Base-by-base conservation (phyloP, 2,329 filamentous ascomycete species). In the Trichoderma sp. region DNA sequence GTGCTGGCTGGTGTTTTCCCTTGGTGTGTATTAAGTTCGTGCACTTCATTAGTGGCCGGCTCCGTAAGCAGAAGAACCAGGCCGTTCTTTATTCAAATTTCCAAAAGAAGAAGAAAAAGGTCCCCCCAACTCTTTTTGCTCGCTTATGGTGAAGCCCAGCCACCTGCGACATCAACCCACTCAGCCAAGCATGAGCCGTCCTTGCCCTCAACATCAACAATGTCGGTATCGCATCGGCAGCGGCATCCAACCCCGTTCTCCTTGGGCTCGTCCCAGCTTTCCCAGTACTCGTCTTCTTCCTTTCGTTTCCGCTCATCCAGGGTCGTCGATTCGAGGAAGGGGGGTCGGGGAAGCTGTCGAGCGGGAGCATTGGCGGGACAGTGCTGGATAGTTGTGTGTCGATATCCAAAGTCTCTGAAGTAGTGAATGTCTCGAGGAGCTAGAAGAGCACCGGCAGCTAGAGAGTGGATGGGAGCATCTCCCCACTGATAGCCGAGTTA, bases 361-460 rank as follows among this genome's bases (percentile, higher is more conserved):
- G 90, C 89, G 0, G 94, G 95, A 3, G 95, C 95, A 76, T 99
- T 99, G 65, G 94, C 93, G 1, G 95, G 95, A 76, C 95, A 99
- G 80, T 99, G 95, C 81, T 98, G 94, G 76, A 99, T 99, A 4
- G 95, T 99, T 7, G 95, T 99, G 80, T 99, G 95, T 76, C 95
- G 89, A 82, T 99, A 99, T 66, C 95, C 95, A 80, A 98, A 94
- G 79, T 99, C 95, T 74, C 95, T 93, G 89, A 99, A 99, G 82
- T 99, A 99, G 81, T 99, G 95, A 69, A 99, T 92, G 76, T 99
- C 93, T 65, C 85, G 84, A 56, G 92, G 89, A 2, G 88, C 86
- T 35, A 99, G 86, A 17, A 99, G 89, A 37, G 91, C 92, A 73
- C 95, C 95, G 29, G 95, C 94, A 32, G 95, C 95, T 61, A 99